phyloP scores from a whole-genome alignment of 2,329 filamentous ascomycete species.

The Ophiostoma quercus region DNA sequence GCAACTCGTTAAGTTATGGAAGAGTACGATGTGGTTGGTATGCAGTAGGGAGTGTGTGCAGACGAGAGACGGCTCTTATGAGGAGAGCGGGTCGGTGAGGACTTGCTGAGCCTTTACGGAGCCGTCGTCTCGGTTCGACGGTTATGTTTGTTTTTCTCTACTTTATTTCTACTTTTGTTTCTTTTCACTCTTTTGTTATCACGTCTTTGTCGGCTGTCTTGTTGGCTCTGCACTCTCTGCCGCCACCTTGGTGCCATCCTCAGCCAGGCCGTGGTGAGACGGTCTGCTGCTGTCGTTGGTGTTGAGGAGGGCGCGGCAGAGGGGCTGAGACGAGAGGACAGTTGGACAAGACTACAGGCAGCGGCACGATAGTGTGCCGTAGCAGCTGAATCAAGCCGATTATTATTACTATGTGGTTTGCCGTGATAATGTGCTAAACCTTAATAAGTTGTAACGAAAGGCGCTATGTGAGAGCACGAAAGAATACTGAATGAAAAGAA shows the following conservation, averaged over 20 bases:
- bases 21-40: background rate
- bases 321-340: background rate
- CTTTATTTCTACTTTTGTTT: background rate
- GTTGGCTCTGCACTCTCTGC: background rate
- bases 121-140: background rate
- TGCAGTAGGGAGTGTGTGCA: background rate
- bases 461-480: too few relatives aligned
- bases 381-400: background rate
- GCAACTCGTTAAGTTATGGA: background rate
- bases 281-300: slow-evolving; percentile 13
- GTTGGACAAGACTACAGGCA: background rate
- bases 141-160: background rate
- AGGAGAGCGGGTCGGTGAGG: slow-evolving; percentile 24
- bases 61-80: background rate
- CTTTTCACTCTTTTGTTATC: background rate
- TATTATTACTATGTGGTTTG: background rate
- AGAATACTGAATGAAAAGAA: too few relatives aligned
- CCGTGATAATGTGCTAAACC: too few relatives aligned
- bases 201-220: background rate
- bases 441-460: too few relatives aligned
- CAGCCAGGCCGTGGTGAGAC: slow-evolving; percentile 24
- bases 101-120: slow-evolving; percentile 17
- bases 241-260: background rate
- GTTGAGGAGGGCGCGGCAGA: background rate
- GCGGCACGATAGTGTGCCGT: background rate